These are phyloP conservation scores for Boletus barrowsii DNA, from an alignment of 768 basidiomycete genomes.

Conservation along the genomic window DNA sequence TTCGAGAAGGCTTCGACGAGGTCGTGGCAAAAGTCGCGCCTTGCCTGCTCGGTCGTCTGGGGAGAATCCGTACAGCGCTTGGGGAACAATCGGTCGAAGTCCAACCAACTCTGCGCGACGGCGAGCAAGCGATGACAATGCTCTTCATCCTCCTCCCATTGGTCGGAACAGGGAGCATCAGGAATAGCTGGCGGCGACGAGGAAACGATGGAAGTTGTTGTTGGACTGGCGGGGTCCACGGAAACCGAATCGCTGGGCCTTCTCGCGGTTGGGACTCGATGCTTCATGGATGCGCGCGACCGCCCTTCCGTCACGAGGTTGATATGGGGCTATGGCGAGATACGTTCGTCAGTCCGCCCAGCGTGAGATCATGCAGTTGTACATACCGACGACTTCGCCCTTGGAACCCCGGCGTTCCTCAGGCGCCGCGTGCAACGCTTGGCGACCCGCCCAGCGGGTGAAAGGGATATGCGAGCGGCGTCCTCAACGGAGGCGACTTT, in stretches of 20 bases:
- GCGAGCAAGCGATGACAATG: not conserved
- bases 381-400: constrained; percentile 9
- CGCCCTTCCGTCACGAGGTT: not conserved
- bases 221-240: not conserved
- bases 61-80: not conserved
- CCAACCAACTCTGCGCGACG: constrained; percentile 7
- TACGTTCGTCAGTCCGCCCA: not conserved
- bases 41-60: constrained; percentile 2
- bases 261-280: not conserved
- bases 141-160: not conserved
- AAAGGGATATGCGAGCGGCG: constrained; percentile 3
- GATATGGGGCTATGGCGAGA: constrained; percentile 5
- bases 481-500: constrained; percentile 12
- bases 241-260: not conserved
- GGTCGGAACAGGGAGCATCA: not conserved
- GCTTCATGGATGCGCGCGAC: not conserved
- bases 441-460: not conserved
- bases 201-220: not conserved
- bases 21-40: constrained; percentile 6
- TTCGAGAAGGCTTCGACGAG: constrained; percentile 4
- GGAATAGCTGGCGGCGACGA: not conserved
- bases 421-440: not conserved
- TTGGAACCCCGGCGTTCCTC: constrained; percentile 9
- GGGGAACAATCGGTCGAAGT: constrained; percentile 1
- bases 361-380: not conserved